Evolutionary conservation across 2,329 filamentous ascomycete genomes (phyloP).

Genomic region (Coniella vitis): DNA sequence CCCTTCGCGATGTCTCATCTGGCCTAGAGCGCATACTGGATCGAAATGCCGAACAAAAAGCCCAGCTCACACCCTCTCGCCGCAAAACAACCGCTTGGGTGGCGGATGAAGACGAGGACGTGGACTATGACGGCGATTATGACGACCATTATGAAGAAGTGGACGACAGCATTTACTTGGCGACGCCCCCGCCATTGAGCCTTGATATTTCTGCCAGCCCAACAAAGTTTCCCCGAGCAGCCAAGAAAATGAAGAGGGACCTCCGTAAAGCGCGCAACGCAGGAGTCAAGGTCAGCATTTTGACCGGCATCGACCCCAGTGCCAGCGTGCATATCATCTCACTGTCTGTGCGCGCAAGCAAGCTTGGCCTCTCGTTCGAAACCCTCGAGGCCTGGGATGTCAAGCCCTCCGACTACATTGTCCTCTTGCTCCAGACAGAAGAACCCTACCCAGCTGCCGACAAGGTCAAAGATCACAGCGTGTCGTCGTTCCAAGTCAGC

Average conservation of each 20-base stretch:
- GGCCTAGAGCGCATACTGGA: constrained; percentile 1
- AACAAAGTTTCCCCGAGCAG: no score
- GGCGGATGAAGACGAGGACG: no score
- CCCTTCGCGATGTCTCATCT: constrained; percentile 39
- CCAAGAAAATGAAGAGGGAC: constrained; percentile 47
- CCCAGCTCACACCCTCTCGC: no score
- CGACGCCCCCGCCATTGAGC: no score
- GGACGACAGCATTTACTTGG: constrained; percentile 29
- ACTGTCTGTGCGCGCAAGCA: constrained; percentile 61
- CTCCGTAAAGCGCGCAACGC: constrained; percentile 52
- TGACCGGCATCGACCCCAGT: constrained; percentile 38
- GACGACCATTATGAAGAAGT: constrained; percentile 21
- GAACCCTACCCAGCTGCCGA: constrained; percentile 56
- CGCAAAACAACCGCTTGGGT: no score
- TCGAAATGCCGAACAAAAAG: no score
- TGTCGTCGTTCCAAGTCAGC: constrained; percentile 32
- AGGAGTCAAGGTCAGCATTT: constrained; percentile 64
- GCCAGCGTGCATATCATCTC: constrained; percentile 47
- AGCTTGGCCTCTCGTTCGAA: constrained; percentile 67
- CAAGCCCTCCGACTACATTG: constrained; percentile 58
- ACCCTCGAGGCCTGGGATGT: constrained; percentile 74
- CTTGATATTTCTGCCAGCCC: no score
- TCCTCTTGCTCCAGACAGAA: constrained; percentile 62
- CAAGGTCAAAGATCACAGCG: constrained; percentile 37
- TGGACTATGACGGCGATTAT: constrained; percentile 17